These are phyloP conservation scores for Candida rishiriensis DNA, from an alignment of 805 yeast genomes.

Conservation along the genomic window DNA sequence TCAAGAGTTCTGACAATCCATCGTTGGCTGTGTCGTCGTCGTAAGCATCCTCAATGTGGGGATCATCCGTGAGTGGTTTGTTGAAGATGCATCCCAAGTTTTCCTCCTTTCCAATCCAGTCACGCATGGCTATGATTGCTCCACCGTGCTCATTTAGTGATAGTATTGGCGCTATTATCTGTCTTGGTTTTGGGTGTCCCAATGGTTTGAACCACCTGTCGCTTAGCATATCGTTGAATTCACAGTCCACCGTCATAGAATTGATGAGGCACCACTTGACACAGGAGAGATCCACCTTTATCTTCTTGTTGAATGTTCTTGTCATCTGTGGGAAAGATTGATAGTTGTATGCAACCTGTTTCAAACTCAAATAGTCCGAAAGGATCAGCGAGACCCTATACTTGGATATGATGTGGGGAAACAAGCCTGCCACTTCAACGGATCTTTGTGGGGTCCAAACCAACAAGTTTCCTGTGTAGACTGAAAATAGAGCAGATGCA, in stretches of 20 bases:
- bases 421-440: slow-evolving; percentile 78
- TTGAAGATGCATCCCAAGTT: slow-evolving; percentile 49
- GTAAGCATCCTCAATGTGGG: slow-evolving; percentile 27
- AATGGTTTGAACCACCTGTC: slow-evolving; percentile 88
- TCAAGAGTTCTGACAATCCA: slow-evolving; percentile 58
- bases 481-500: slow-evolving; percentile 71
- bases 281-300: slow-evolving; percentile 70
- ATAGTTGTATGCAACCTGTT: slow-evolving; percentile 88
- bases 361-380: slow-evolving; percentile 83
- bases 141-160: slow-evolving; percentile 95
- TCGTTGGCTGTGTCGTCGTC: slow-evolving; percentile 23
- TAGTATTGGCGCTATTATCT: slow-evolving; percentile 82
- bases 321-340: slow-evolving; percentile 85
- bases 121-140: slow-evolving; percentile 85
- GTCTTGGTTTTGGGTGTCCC: slow-evolving; percentile 73
- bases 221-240: slow-evolving; percentile 81
- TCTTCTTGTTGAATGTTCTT: slow-evolving; percentile 70
- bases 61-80: slow-evolving; percentile 35
- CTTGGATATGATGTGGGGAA: slow-evolving; percentile 73
- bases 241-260: slow-evolving; percentile 87
- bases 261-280: slow-evolving; percentile 89
- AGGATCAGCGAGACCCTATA: slow-evolving; percentile 68
- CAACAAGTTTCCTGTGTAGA: slow-evolving; percentile 78
- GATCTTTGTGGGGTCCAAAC: slow-evolving; percentile 74
- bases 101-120: slow-evolving; percentile 76